Percentiles rank a stretch among this genome's conserved stretches.
Evolutionary conservation across 192 early-diverging fungal species (phyloP).

Genomic region (Linnemannia zychae): DNA sequence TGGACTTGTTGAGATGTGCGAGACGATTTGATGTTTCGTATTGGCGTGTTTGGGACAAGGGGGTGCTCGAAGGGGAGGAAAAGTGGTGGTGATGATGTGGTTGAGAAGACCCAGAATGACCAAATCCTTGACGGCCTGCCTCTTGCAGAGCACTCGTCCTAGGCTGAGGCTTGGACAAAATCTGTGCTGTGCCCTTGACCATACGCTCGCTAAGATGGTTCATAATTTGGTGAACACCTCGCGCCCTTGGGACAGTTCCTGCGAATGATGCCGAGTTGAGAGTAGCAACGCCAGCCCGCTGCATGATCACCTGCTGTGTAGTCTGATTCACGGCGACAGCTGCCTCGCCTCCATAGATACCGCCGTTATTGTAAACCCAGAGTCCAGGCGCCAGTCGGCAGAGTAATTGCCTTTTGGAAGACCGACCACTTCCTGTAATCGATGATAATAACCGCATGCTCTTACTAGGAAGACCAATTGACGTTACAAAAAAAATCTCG

Average conservation of each 20-base stretch:
- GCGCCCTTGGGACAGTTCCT: slow-evolving; percentile 6
- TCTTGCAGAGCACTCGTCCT: slow-evolving; percentile 19
- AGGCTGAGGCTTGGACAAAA: slow-evolving; percentile 35
- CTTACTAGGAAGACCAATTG: not conserved
- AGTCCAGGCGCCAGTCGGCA: slow-evolving; percentile 47
- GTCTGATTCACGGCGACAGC: slow-evolving; percentile 54
- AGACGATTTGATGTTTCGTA: slow-evolving; percentile 1
- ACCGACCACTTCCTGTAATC: slow-evolving; percentile 12
- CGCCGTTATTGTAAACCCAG: slow-evolving; percentile 54
- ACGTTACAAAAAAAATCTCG: too few relatives aligned
- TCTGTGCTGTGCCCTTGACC: slow-evolving; percentile 38
- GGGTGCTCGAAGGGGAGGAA: not conserved
- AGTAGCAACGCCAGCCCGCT: slow-evolving; percentile 28
- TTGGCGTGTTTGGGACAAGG: not conserved
- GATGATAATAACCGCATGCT: slow-evolving; percentile 28
- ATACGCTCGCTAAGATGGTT: slow-evolving; percentile 28
- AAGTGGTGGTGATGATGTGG: not conserved
- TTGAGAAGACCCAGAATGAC: not conserved
- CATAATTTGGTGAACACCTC: slow-evolving; percentile 31
- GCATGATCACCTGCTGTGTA: slow-evolving; percentile 50
- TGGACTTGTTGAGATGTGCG: not conserved
- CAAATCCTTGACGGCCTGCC: slow-evolving; percentile 16
- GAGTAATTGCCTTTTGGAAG: slow-evolving; percentile 36
- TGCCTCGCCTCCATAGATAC: slow-evolving; percentile 44
- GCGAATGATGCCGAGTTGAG: slow-evolving; percentile 12